These are phyloP conservation scores for Ramaria sp. DNA, from an alignment of 768 basidiomycete genomes.

Conservation along the genomic window DNA sequence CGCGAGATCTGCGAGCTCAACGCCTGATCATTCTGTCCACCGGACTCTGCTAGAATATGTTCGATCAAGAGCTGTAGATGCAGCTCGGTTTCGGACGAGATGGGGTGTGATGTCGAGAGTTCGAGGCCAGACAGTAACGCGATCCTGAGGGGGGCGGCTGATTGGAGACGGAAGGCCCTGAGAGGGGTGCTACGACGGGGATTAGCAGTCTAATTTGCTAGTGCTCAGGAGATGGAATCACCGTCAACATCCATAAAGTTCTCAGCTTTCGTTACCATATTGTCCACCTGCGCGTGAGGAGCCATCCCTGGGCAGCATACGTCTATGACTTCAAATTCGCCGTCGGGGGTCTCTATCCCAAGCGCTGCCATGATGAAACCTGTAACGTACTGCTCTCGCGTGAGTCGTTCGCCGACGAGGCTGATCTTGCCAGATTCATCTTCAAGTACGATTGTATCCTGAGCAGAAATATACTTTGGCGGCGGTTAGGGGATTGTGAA, in stretches of 20 bases:
- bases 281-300: slow-evolving; percentile 31
- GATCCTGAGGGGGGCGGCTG: slow-evolving; percentile 33
- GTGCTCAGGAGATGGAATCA: slow-evolving; percentile 16
- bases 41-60: slow-evolving; percentile 77
- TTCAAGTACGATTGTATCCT: slow-evolving; percentile 83
- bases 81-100: slow-evolving; percentile 43
- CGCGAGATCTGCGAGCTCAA: slow-evolving; percentile 67
- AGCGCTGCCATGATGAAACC: slow-evolving; percentile 86
- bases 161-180: not conserved
- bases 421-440: slow-evolving; percentile 91
- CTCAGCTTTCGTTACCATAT: slow-evolving; percentile 13
- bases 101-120: slow-evolving; percentile 49
- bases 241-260: slow-evolving; percentile 65
- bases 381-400: slow-evolving; percentile 62
- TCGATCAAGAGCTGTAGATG: slow-evolving; percentile 83
- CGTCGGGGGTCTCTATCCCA: slow-evolving; percentile 79
- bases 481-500: slow-evolving; percentile 79
- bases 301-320: slow-evolving; percentile 79
- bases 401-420: slow-evolving; percentile 68
- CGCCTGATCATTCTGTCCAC: slow-evolving; percentile 53
- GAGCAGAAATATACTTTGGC: slow-evolving; percentile 61
- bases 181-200: not conserved
- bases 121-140: slow-evolving; percentile 81
- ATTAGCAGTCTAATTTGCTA: not conserved
- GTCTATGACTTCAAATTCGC: slow-evolving; percentile 93